Evolutionary conservation across 495 filamentous ascomycete species (phyloP).

Genomic region (Penicillium cosmopolitanum): DNA sequence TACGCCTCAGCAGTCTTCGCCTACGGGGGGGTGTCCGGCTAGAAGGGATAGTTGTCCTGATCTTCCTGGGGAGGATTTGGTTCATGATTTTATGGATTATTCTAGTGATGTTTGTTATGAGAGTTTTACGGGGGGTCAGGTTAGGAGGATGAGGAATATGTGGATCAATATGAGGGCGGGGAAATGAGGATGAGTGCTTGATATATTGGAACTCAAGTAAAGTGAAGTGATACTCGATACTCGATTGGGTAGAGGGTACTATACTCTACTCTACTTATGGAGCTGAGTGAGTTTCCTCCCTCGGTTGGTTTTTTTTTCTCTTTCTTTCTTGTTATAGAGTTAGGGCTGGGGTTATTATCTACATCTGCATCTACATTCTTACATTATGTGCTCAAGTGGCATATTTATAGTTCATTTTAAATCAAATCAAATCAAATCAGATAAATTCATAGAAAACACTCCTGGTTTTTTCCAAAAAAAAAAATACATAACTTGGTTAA

Average conservation of each 20-base stretch:
- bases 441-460: no score
- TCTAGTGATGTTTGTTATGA: constrained; percentile 58
- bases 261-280: not conserved
- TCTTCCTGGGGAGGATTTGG: constrained; percentile 48
- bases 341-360: not conserved
- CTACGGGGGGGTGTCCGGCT: constrained; percentile 54
- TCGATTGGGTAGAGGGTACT: not conserved
- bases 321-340: not conserved
- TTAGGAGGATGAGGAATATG: constrained; percentile 50
- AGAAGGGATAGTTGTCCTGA: constrained; percentile 52
- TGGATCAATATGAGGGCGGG: constrained; percentile 46
- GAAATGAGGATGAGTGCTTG: no score
- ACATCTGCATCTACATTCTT: no score
- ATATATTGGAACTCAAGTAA: no score
- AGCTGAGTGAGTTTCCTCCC: no score
- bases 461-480: no score
- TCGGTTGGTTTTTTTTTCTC: no score
- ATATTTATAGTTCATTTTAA: no score
- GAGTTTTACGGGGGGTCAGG: constrained; percentile 48
- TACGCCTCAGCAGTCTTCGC: constrained; percentile 52
- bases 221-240: no score
- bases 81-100: constrained; percentile 62
- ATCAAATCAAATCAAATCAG: no score
- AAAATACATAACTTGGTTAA: no score
- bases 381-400: no score